Evolutionary conservation across 129 eudicot genomes (phyloP).

Genomic region (Heracleum sosnowskyi): DNA sequence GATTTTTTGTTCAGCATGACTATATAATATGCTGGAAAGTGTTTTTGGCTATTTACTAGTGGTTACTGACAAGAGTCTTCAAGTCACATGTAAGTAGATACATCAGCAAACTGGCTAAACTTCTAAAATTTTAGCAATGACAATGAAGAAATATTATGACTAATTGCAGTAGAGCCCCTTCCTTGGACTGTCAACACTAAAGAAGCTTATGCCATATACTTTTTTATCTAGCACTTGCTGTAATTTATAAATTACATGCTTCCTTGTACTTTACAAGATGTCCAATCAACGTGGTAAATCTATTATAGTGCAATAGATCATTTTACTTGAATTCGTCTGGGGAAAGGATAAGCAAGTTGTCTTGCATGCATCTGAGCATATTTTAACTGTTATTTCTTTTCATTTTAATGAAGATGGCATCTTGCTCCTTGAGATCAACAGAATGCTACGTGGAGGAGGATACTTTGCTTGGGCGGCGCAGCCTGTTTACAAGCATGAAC

Average conservation of each 20-base stretch:
- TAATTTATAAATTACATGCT: background rate
- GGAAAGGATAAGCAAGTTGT: background rate
- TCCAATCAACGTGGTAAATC: background rate
- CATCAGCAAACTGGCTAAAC: background rate
- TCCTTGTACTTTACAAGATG: background rate
- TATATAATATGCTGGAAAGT: background rate
- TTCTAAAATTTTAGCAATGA: background rate
- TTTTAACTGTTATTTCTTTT: constrained; percentile 4
- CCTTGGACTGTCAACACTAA: background rate
- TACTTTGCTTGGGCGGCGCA: constrained; percentile 99
- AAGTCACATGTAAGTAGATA: background rate
- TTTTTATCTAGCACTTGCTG: background rate
- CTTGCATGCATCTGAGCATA: background rate
- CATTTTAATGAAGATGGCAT: constrained; percentile 62
- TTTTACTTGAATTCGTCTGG: background rate
- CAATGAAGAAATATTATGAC: background rate
- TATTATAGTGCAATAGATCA: background rate
- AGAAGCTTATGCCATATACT: background rate
- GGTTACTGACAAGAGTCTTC: background rate
- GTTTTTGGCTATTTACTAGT: background rate
- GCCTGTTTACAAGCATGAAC: constrained; percentile 95
- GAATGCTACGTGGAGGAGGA: constrained; percentile 90
- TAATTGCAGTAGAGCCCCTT: background rate
- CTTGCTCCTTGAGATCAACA: constrained; percentile 92
- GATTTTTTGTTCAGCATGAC: constrained; percentile 8